phyloP scores from a whole-genome alignment of 495 filamentous ascomycete genomes.

The Penicillium steckii region DNA sequence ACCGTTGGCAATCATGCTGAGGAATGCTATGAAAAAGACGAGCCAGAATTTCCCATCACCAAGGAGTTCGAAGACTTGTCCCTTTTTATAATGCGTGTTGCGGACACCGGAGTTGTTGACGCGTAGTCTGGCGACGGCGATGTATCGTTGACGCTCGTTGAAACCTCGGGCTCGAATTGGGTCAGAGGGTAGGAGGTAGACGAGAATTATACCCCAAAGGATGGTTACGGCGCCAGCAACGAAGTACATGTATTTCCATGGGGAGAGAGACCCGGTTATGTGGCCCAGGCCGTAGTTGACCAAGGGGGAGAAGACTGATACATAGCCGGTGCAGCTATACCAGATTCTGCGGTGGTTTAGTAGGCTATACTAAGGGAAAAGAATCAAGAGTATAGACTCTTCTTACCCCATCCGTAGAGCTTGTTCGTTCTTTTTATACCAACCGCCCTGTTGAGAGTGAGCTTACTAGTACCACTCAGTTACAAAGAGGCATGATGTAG shows the following conservation, averaged over 20 bases:
- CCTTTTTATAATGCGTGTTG: conserved; percentile 49
- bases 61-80: conserved; percentile 46
- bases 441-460: conserved; percentile 22
- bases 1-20: conserved; percentile 44
- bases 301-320: conserved; percentile 24
- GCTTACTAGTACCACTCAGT: neutral
- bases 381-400: neutral
- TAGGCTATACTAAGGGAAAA: neutral
- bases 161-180: conserved; percentile 42
- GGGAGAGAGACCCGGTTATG: conserved; percentile 16
- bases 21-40: conserved; percentile 35
- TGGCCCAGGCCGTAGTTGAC: conserved; percentile 29
- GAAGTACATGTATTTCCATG: conserved; percentile 31
- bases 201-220: conserved; percentile 26
- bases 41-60: conserved; percentile 47
- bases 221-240: conserved; percentile 25
- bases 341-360: conserved; percentile 12
- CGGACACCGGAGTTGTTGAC: conserved; percentile 43
- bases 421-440: conserved; percentile 46
- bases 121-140: conserved; percentile 49
- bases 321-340: conserved; percentile 28
- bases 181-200: conserved; percentile 45
- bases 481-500: neutral
- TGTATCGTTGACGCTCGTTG: conserved; percentile 42
- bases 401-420: conserved; percentile 42